These are phyloP conservation scores for Phoenix dactylifera DNA, from an alignment of 176 grass and related monocot species.

Conservation along the genomic window DNA sequence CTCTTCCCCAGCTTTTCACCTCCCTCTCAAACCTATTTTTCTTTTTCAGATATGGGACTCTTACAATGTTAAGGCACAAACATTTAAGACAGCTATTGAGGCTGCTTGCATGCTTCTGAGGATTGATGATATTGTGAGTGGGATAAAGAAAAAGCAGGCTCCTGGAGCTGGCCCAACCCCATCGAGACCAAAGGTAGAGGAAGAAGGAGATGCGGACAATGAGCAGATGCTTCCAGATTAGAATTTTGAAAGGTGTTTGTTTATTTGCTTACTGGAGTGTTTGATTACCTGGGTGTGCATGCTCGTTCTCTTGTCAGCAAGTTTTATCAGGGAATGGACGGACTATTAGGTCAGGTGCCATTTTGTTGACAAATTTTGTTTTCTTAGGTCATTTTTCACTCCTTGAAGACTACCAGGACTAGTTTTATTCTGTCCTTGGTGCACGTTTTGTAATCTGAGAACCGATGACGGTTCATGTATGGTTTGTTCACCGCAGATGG, in stretches of 20 bases:
- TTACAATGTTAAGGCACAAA: slow-evolving; percentile 92
- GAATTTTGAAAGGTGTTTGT: background rate
- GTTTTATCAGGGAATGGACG: too few species aligned
- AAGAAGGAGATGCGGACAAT: slow-evolving; percentile 75
- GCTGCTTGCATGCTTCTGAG: slow-evolving; percentile 90
- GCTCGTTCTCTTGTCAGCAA: too few species aligned
- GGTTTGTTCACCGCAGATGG: too few species aligned
- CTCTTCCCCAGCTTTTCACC: background rate
- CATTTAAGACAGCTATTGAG: slow-evolving; percentile 96
- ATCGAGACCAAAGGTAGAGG: slow-evolving; percentile 74
- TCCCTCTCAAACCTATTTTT: background rate
- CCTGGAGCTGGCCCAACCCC: slow-evolving; percentile 55
- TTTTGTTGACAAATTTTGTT: too few species aligned
- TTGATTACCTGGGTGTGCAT: too few species aligned
- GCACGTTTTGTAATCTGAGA: too few species aligned
- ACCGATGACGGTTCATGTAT: too few species aligned
- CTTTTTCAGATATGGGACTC: slow-evolving; percentile 80
- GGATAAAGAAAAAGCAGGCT: slow-evolving; percentile 83
- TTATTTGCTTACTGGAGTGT: too few species aligned
- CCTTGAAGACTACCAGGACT: too few species aligned
- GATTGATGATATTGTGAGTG: slow-evolving; percentile 95
- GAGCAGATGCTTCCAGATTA: slow-evolving; percentile 97
- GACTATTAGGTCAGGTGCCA: too few species aligned
- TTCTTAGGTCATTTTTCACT: too few species aligned
- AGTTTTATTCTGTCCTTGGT: too few species aligned